Percentiles rank a stretch among this genome's conserved stretches.
phyloP scores from a whole-genome alignment of 1,284 basidiomycete genomes.

The Abortiporus biennis region DNA sequence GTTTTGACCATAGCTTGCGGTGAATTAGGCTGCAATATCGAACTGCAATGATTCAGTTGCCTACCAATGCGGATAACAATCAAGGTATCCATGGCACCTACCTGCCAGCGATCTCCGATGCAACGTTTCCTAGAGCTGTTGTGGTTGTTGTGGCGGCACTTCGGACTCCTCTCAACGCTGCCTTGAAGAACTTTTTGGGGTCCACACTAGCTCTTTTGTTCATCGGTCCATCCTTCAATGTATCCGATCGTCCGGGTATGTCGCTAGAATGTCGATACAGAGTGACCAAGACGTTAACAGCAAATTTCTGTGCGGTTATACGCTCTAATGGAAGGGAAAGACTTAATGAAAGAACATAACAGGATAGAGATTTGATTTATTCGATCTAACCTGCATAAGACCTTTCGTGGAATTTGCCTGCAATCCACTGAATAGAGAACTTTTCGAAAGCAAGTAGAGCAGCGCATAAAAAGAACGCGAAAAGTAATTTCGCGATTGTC shows the following conservation, averaged over 20 bases:
- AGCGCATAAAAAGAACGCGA: conserved; percentile 71
- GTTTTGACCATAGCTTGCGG: conserved; percentile 79
- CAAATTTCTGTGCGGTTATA: conserved; percentile 80
- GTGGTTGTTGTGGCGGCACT: conserved; percentile 77
- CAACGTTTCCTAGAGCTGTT: conserved; percentile 76
- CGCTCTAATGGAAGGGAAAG: conserved; percentile 47
- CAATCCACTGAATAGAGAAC: conserved; percentile 83
- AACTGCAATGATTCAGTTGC: conserved; percentile 35
- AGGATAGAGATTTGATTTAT: conserved; percentile 1
- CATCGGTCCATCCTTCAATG: conserved; percentile 42
- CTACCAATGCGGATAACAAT: no score
- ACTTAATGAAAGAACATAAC: background rate
- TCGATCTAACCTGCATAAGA: conserved; percentile 66
- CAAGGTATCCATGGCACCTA: conserved; percentile 24
- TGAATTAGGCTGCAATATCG: conserved; percentile 84
- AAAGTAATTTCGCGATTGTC: conserved; percentile 61
- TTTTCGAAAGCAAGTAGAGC: conserved; percentile 80
- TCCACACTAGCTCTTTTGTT: conserved; percentile 35
- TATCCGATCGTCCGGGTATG: conserved; percentile 64
- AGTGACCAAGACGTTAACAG: conserved; percentile 65
- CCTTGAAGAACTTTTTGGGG: conserved; percentile 64
- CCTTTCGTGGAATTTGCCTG: conserved; percentile 81
- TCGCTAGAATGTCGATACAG: conserved; percentile 79
- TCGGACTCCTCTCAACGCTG: conserved; percentile 67
- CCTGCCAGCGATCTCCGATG: conserved; percentile 66